phyloP scores from a whole-genome alignment of 371 early-diverging fungal genomes.

The Paramicrosporidium saccamoebae region DNA sequence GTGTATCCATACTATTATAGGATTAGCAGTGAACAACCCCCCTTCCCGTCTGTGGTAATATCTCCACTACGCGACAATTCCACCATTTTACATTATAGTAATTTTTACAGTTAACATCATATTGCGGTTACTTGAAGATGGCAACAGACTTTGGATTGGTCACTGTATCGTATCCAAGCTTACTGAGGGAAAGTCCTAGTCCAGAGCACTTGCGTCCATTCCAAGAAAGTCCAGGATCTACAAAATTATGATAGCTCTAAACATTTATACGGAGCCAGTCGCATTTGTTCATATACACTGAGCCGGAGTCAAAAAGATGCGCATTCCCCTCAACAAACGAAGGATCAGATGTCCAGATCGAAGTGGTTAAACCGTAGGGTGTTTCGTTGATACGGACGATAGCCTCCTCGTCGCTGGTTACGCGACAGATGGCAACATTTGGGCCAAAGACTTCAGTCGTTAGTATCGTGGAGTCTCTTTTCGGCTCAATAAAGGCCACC shows the following conservation, averaged over 20 bases:
- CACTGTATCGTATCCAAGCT: slow-evolving; percentile 3
- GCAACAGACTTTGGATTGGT: no score
- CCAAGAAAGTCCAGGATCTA: slow-evolving; percentile 48
- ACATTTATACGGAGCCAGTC: slow-evolving; percentile 10
- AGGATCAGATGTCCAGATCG: slow-evolving; percentile 32
- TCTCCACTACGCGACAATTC: no score
- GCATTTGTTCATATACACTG: slow-evolving; percentile 58
- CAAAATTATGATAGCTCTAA: slow-evolving; percentile 2
- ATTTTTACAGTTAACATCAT: no score
- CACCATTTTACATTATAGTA: no score
- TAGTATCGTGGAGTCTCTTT: slow-evolving; percentile 37
- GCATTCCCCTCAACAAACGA: slow-evolving; percentile 21
- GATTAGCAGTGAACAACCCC: no score
- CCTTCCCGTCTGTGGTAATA: no score
- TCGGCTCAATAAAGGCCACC: slow-evolving; percentile 27
- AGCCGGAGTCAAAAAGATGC: slow-evolving; percentile 32
- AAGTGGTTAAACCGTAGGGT: slow-evolving; percentile 42
- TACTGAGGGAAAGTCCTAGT: slow-evolving; percentile 23
- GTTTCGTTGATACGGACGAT: slow-evolving; percentile 41
- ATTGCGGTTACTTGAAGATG: no score
- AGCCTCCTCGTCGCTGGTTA: slow-evolving; percentile 23
- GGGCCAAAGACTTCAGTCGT: slow-evolving; percentile 63
- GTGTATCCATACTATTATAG: no score
- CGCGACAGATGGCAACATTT: slow-evolving; percentile 34
- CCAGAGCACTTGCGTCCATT: slow-evolving; percentile 47